Conservation (phyloP, 148 eudicot genomes). For the Rhododendron ovatum region DNA sequence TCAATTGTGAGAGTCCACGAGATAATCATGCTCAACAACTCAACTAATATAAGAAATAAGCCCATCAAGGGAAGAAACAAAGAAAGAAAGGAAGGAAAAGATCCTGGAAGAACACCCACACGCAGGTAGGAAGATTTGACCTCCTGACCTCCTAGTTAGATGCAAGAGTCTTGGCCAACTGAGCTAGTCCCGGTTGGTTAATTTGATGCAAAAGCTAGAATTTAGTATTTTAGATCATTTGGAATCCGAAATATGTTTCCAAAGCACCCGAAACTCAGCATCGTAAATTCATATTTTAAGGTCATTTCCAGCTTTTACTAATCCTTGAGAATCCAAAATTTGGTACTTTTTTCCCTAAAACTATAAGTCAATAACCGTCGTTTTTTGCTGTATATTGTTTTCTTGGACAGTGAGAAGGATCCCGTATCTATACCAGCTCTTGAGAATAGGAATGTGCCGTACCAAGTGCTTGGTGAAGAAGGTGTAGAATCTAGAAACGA, state of each 20-base stretch:
- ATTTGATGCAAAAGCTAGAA: background rate
- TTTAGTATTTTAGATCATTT: background rate
- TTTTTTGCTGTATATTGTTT: background rate
- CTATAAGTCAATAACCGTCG: background rate
- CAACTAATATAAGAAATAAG: no score
- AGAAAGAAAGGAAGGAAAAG: no score
- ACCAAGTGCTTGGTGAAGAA: constrained; percentile 32
- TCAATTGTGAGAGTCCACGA: no score
- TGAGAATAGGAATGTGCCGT: constrained; percentile 15
- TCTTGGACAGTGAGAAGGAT: constrained; percentile 29
- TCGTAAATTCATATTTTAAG: background rate
- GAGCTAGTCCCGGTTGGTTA: no score
- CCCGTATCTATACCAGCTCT: constrained; percentile 4
- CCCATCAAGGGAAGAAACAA: no score
- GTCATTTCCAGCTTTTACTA: background rate
- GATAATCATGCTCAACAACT: no score
- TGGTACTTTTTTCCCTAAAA: background rate
- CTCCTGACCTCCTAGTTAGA: no score
- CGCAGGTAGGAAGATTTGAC: no score
- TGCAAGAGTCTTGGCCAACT: no score
- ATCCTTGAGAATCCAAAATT: background rate
- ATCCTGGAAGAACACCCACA: no score
- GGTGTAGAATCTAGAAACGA: constrained; percentile 24
- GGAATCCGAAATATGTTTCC: background rate
- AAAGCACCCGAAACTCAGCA: background rate